Base-by-base conservation (phyloP, 1,139 yeast species). In the Chernovozyma sophiae-reginae region DNA sequence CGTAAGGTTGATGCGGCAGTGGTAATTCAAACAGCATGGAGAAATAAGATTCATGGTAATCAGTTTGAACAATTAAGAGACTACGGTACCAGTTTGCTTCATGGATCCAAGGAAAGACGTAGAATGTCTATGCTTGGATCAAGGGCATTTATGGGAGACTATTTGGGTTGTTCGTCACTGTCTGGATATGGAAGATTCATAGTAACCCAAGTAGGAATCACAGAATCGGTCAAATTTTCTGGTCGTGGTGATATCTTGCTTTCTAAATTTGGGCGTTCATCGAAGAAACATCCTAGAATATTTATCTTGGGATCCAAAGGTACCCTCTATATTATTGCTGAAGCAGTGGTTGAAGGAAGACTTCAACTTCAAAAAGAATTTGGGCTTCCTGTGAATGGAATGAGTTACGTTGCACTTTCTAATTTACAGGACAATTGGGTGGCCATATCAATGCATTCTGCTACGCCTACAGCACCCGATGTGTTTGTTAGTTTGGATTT, bases 101-200 rank as follows among this genome's bases (percentile, higher is more conserved):
- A 73, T 24, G 82, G 84, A 25, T 74, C 86, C 53, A 94, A 94
- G 56, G 95, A 94, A 58, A 86, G 99, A 61, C 79, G 98, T 52
- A 65, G 94, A 39, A 74, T 89, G 72, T 86, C 96, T 25, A 68
- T 94, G 60, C 64, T 89, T 36, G 97, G 97, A 0, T 85, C 84
- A 38, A 77, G 99, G 50, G 82, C 94, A n/a, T 94, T 77, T 49
- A 75, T 84, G 81, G 98, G 98, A 10, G 99, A 94, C 58, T 94
- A 94, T 52, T 67, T 94, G 45, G 89, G 81, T 12, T 86, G 96
- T 53, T 86, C 87, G 59, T 86, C 82, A 47, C 60, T 73, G 24
- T 69, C 78, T 30, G 85, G 92, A 1, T 70, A 68, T 43, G 96
- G 96, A 31, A 75, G 79, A 12, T 89, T 82, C 53, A 52, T 84